These are phyloP conservation scores for Metschnikowia hibisci DNA, from an alignment of 805 yeast species.

Conservation along the genomic window DNA sequence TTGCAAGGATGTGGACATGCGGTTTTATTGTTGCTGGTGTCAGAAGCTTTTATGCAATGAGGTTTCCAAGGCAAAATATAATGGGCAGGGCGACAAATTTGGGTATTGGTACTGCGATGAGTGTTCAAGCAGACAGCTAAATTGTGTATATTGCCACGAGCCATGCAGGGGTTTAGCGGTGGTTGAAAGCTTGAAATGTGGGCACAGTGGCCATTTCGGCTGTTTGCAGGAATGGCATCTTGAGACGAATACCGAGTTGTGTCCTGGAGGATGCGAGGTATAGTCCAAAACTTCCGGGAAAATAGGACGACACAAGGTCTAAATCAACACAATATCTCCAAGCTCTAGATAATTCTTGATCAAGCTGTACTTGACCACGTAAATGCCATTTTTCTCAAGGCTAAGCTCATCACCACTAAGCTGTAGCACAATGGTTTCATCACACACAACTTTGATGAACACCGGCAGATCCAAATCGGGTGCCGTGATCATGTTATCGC, in stretches of 20 bases:
- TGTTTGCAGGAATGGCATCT: conserved; percentile 79
- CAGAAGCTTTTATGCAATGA: conserved; percentile 59
- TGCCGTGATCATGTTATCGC: conserved; percentile 66
- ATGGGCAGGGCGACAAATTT: conserved; percentile 29
- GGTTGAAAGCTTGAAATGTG: conserved; percentile 60
- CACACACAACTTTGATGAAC: conserved; percentile 57
- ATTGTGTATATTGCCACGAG: conserved; percentile 75
- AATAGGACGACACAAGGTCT: not conserved
- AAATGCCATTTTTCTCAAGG: conserved; percentile 56
- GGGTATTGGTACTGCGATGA: conserved; percentile 86
- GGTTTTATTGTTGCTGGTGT: conserved; percentile 61
- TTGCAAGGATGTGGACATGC: conserved; percentile 32
- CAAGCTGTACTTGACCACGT: conserved; percentile 63
- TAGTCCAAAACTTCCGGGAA: no score
- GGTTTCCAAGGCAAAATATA: conserved; percentile 38
- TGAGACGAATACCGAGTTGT: conserved; percentile 57
- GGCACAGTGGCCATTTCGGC: conserved; percentile 81
- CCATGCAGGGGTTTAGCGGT: conserved; percentile 72
- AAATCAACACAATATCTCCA: conserved; percentile 39
- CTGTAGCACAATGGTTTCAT: conserved; percentile 24
- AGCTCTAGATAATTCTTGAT: conserved; percentile 30
- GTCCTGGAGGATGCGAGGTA: conserved; percentile 70
- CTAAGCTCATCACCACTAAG: conserved; percentile 29
- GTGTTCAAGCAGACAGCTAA: conserved; percentile 56
- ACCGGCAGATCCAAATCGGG: conserved; percentile 80